phyloP scores from a whole-genome alignment of 2,329 filamentous ascomycete species.

The Calonectria multiphialidica region DNA sequence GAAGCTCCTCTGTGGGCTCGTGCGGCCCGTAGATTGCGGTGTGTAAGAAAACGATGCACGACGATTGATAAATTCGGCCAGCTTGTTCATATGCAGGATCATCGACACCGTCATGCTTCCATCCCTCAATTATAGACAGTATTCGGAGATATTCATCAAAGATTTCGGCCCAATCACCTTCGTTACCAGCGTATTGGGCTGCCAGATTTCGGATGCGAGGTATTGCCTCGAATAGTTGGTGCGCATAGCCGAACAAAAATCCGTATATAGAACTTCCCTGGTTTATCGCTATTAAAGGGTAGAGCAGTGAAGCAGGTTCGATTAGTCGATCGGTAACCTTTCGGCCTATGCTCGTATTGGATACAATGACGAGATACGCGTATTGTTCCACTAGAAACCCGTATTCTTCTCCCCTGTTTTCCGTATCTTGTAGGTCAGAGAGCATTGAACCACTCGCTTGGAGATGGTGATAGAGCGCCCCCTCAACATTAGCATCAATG shows the following conservation, averaged over 20 bases:
- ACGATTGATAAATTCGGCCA: background rate
- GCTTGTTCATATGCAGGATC: background rate
- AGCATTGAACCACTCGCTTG: conserved; percentile 7
- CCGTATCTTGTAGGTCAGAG: background rate
- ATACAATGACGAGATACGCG: conserved; percentile 9
- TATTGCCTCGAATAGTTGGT: conserved; percentile 5
- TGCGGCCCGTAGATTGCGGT: background rate
- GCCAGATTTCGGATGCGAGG: background rate
- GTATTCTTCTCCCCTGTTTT: background rate
- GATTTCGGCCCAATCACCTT: background rate
- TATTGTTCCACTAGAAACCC: conserved; percentile 19
- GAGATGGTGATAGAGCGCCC: conserved; percentile 12
- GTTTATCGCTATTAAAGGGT: background rate
- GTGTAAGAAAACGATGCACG: conserved; percentile 6
- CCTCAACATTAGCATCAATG: conserved; percentile 14
- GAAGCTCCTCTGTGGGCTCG: background rate
- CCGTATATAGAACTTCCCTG: background rate
- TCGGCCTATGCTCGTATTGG: conserved; percentile 10
- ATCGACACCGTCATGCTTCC: background rate
- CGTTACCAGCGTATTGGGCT: background rate
- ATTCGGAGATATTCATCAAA: background rate
- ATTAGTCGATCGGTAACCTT: background rate
- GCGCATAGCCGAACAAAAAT: conserved; percentile 1
- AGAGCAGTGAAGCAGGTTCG: background rate
- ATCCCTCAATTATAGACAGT: background rate